Conservation (phyloP, 805 yeast species). For the Zygosaccharomyces bisporus region DNA sequence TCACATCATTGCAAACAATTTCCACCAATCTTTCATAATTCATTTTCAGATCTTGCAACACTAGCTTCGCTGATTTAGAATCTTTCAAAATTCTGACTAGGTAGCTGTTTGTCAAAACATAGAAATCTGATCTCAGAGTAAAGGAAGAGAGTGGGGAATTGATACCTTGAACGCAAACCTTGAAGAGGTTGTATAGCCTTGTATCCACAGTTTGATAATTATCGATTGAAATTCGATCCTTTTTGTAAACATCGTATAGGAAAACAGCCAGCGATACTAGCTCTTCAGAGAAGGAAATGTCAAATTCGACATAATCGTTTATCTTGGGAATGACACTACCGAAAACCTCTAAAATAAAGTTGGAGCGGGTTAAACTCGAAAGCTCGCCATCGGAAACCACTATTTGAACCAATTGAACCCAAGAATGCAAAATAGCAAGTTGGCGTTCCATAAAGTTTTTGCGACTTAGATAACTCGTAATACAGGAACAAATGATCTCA, state of each 20-base stretch:
- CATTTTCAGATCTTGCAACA: slow-evolving; percentile 50
- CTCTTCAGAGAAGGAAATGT: slow-evolving; percentile 66
- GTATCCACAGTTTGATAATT: slow-evolving; percentile 42
- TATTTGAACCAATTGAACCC: slow-evolving; percentile 79
- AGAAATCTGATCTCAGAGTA: slow-evolving; percentile 70
- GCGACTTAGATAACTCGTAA: slow-evolving; percentile 46
- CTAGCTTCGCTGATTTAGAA: slow-evolving; percentile 42
- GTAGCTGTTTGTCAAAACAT: slow-evolving; percentile 66
- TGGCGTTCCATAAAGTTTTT: slow-evolving; percentile 51
- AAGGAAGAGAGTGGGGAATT: slow-evolving; percentile 65
- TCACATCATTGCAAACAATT: slow-evolving; percentile 70
- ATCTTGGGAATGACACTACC: slow-evolving; percentile 74
- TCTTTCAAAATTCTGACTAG: slow-evolving; percentile 48
- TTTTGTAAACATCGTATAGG: slow-evolving; percentile 59
- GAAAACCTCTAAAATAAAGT: slow-evolving; percentile 71
- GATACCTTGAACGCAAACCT: slow-evolving; percentile 70
- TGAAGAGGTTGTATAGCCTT: slow-evolving; percentile 64
- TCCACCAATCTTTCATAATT: slow-evolving; percentile 63
- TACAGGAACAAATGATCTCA: slow-evolving; percentile 30
- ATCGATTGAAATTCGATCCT: slow-evolving; percentile 38
- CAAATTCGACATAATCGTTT: slow-evolving; percentile 65
- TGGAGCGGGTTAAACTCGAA: slow-evolving; percentile 43
- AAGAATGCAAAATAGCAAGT: slow-evolving; percentile 63
- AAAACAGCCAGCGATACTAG: slow-evolving; percentile 72
- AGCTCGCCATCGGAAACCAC: slow-evolving; percentile 61